Evolutionary conservation across 208 protist genomes (phyloP).

Genomic region (Trichomonas vaginalis): DNA sequence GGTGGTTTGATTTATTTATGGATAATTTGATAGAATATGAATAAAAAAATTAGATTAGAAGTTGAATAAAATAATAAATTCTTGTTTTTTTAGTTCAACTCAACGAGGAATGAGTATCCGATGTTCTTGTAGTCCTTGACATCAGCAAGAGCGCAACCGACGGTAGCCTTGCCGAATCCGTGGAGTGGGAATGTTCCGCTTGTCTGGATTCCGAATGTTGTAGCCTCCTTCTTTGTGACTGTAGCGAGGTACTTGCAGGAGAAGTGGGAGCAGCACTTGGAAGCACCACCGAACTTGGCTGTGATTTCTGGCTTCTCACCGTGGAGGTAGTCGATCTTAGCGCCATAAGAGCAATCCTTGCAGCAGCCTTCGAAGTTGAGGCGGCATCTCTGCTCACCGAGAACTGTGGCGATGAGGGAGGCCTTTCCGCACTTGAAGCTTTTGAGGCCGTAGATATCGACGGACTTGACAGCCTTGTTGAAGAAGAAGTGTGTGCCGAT

Average conservation of each 20-base stretch:
- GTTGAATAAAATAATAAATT: too few relatives aligned
- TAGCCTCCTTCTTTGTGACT: background rate
- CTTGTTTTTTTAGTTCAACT: background rate
- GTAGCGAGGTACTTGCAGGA: background rate
- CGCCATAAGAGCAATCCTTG: background rate
- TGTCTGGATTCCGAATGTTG: background rate
- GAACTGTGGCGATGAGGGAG: background rate
- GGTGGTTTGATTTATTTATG: too few relatives aligned
- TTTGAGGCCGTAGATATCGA: background rate
- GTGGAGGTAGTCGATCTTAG: background rate
- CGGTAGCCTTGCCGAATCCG: background rate
- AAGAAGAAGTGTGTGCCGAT: background rate
- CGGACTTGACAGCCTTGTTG: background rate
- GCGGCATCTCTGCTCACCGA: background rate
- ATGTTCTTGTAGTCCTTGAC: background rate
- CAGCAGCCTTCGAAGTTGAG: background rate
- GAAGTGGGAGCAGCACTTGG: background rate
- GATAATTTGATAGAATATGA: too few relatives aligned
- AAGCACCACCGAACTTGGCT: background rate
- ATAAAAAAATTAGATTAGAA: too few relatives aligned
- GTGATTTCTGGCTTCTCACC: background rate
- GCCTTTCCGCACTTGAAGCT: background rate
- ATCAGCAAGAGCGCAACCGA: background rate
- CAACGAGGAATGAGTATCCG: background rate
- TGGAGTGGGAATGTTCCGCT: background rate